Base-by-base conservation (phyloP, 208 protist species). In the Acanthamoeba castellanii region DNA sequence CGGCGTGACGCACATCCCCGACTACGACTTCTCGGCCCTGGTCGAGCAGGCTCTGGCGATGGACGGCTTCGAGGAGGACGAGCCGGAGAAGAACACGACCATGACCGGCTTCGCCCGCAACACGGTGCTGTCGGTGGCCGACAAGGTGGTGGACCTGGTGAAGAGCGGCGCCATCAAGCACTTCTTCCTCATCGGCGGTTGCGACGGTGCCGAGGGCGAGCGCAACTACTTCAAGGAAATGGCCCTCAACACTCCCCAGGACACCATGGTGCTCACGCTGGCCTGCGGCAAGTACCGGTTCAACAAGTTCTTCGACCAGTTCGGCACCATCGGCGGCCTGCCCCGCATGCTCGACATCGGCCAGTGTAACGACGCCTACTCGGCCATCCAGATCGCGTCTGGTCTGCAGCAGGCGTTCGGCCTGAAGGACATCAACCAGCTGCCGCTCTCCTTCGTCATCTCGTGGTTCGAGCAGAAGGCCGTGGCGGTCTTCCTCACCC, bases 401-500 rank as follows among this genome's bases (percentile, higher is more conserved):
- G 96, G 95, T 22, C 88, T 99, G 20, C 91, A 95, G 57, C 52
- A 97, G 11, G 96, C 91, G 5, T 95, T 98, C 37, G 93, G 85
- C n/a, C 78, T 76, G n/a, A 50, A 61, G 34, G 74, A 64, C 30
- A 55, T 98, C 27, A 97, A 96, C 37, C 72, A 96, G 85, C 90
- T 97, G 34, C 97, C 98, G 14, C 59, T 99, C 30, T 97, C 95
- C 7, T 93, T 98, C 52, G 96, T 94, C 55, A 70, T 99, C 34
- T 97, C 96, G 25, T 99, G 98, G 98, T 98, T 98, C 93, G 98
- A 99, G 94, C 98, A 99, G 95, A 99, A 99, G 96, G 98, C 98
- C 45, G 95, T 99, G 57, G 95, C 95, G 66, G 94, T 98, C 30
- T 91, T 99, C 64, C 93, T 99, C 6, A 95, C 98, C 30, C 70